Base-by-base conservation (phyloP, 192 early-diverging fungal species). In the Neocallimastix lanati region DNA sequence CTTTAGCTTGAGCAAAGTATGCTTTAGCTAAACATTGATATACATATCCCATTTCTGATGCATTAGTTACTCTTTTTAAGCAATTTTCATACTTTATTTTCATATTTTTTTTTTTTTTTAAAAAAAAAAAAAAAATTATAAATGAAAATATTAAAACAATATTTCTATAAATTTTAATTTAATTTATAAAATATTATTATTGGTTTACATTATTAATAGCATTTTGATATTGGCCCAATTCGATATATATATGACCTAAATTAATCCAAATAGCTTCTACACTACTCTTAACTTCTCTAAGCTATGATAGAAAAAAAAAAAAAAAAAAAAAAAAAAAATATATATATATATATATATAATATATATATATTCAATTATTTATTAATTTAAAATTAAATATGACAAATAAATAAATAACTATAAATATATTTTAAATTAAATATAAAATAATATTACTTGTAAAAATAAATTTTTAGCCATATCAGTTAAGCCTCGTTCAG, bases 241-340 rank as follows among this genome's bases (percentile, higher is more conserved):
- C 94, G 13, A 92, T 89, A 78, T 88, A 86, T 13, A 90, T 88
- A 79, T 96, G 92, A 1, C 92, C 96, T 50, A 93, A 83, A 83
- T 95, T 96, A 78, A 96, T 80, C 11, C 86, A 84, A 9, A 88
- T 85, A 76, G 82, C 82, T 58, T 89, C 84, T 33, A 90, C 80
- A 38, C 86, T 86, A 27, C 84, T 79, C 29, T 82, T 80, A 13
- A 87, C 87, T 79, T 92, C 90, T 16, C 89, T 83, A 18, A 92
- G 85, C 88, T 85, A 83, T 78, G 4, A 76, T n/a, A n/a, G n/a
- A n/a, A n/a, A n/a, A n/a, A n/a, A n/a, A n/a, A n/a, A n/a, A n/a
- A n/a, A n/a, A n/a, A n/a, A n/a, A n/a, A n/a, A n/a, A n/a, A n/a
- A n/a, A n/a, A n/a, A n/a, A n/a, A n/a, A n/a, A n/a, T n/a, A n/a